Conservation (phyloP, 1,284 basidiomycete species). For the Takashimella koratensis region DNA sequence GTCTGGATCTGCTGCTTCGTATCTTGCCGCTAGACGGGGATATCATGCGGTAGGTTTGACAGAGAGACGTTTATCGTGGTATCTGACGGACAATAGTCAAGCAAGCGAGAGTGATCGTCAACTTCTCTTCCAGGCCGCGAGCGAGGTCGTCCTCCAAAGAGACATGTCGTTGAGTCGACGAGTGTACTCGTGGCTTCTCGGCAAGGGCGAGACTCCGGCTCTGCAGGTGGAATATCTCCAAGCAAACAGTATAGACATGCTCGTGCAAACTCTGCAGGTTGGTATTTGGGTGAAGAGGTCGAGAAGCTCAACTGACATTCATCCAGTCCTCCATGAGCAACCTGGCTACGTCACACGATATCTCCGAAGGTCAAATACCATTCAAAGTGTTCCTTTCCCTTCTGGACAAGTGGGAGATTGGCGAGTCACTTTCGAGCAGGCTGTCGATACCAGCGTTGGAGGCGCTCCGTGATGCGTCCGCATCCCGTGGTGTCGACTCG, state of each 20-base stretch:
- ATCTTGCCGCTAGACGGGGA: constrained; percentile 68
- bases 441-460: constrained; percentile 67
- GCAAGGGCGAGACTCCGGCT: constrained; percentile 70
- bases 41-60: constrained; percentile 56
- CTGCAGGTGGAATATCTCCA: constrained; percentile 68
- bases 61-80: not conserved
- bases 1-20: constrained; percentile 74
- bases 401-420: constrained; percentile 96
- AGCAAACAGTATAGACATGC: constrained; percentile 63
- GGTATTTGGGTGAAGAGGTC: constrained; percentile 28
- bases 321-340: constrained; percentile 65
- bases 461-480: constrained; percentile 15
- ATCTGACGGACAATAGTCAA: constrained; percentile 32
- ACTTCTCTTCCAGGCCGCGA: constrained; percentile 73
- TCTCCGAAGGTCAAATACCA: constrained; percentile 68
- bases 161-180: constrained; percentile 91
- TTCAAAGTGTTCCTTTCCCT: constrained; percentile 95
- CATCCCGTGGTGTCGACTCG: not conserved
- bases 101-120: constrained; percentile 60
- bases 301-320: not conserved
- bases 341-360: constrained; percentile 59
- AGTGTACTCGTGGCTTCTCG: constrained; percentile 89
- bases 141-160: constrained; percentile 78
- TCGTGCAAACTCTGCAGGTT: constrained; percentile 66
- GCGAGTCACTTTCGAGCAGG: constrained; percentile 70